Conservation (phyloP, 306 rosid genomes). For the Castanopsis chinensis region DNA sequence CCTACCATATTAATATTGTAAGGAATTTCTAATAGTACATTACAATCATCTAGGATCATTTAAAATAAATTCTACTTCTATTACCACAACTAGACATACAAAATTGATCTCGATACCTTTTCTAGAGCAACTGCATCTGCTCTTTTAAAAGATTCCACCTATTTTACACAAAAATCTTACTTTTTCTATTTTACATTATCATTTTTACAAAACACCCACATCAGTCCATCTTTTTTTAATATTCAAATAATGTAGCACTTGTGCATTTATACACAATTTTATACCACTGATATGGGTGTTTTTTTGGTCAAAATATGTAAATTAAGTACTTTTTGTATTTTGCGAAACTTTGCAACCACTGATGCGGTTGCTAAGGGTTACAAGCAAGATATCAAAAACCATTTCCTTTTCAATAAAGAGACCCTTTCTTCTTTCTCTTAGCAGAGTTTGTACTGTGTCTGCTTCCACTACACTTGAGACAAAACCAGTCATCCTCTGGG, state of each 20-base stretch:
- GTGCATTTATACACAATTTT: too few relatives aligned
- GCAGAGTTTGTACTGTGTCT: slow-evolving; percentile 32
- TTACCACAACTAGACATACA: neutral
- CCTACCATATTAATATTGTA: neutral
- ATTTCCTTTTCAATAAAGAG: slow-evolving; percentile 32
- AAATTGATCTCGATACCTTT: neutral
- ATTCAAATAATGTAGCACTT: too few relatives aligned
- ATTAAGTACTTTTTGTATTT: too few relatives aligned
- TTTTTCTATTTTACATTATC: too few relatives aligned
- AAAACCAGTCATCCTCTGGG: slow-evolving; percentile 90
- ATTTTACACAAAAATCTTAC: too few relatives aligned
- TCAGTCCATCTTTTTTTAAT: too few relatives aligned
- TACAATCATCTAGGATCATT: neutral
- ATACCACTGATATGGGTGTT: too few relatives aligned
- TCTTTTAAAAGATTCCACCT: too few relatives aligned
- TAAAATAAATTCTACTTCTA: neutral
- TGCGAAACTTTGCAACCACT: too few relatives aligned
- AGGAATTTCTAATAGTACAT: neutral
- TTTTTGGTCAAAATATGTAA: too few relatives aligned
- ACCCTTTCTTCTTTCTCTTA: slow-evolving; percentile 49
- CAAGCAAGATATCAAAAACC: neutral
- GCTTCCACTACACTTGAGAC: slow-evolving; percentile 51
- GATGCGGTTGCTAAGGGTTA: neutral
- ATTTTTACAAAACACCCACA: too few relatives aligned
- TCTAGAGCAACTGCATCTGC: neutral